phyloP scores from a whole-genome alignment of 2,329 filamentous ascomycete genomes.

The Magnaporthiopsis rhizophila region DNA sequence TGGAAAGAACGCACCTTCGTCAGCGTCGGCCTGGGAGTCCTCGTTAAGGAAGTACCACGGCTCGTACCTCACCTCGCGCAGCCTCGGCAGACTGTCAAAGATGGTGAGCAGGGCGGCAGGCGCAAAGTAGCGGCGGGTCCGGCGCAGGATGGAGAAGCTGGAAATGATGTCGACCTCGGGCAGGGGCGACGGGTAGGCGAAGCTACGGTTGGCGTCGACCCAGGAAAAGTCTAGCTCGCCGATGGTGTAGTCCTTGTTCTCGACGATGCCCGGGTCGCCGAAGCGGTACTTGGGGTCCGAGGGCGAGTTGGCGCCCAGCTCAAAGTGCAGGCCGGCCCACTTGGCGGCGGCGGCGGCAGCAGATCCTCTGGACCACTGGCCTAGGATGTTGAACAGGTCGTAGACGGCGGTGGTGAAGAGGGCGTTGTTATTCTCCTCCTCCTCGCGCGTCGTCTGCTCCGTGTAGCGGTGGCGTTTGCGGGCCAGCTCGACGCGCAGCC shows the following conservation, averaged over 20 bases:
- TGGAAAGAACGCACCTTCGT: neutral
- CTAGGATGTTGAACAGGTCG: conserved; percentile 18
- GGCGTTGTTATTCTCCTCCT: conserved; percentile 19
- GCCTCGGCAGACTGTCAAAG: conserved; percentile 14
- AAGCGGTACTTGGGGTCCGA: conserved; percentile 10
- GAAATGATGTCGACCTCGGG: conserved; percentile 15
- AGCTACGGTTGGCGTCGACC: conserved; percentile 12
- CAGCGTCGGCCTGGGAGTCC: conserved; percentile 9
- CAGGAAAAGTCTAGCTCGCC: conserved; percentile 10
- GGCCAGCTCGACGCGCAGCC: conserved; percentile 17
- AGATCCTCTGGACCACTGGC: conserved; percentile 12
- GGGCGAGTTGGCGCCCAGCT: conserved; percentile 17
- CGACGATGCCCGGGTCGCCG: conserved; percentile 9
- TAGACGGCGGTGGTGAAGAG: conserved; percentile 18
- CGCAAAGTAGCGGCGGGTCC: conserved; percentile 16
- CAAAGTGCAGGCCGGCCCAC: conserved; percentile 13
- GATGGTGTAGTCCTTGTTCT: conserved; percentile 10
- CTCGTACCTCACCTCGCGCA: conserved; percentile 15
- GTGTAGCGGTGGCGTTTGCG: conserved; percentile 13
- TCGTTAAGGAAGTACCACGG: conserved; percentile 15
- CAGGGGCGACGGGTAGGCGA: conserved; percentile 14
- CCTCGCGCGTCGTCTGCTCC: conserved; percentile 16
- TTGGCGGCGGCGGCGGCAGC: conserved; percentile 5
- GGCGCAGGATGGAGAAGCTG: conserved; percentile 14
- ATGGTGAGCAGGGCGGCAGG: conserved; percentile 14